Evolutionary conservation across 768 basidiomycete species (phyloP), one percentile per base, ranked within the genome.

Genomic region (Rhodotorula taiwanensis): DNA sequence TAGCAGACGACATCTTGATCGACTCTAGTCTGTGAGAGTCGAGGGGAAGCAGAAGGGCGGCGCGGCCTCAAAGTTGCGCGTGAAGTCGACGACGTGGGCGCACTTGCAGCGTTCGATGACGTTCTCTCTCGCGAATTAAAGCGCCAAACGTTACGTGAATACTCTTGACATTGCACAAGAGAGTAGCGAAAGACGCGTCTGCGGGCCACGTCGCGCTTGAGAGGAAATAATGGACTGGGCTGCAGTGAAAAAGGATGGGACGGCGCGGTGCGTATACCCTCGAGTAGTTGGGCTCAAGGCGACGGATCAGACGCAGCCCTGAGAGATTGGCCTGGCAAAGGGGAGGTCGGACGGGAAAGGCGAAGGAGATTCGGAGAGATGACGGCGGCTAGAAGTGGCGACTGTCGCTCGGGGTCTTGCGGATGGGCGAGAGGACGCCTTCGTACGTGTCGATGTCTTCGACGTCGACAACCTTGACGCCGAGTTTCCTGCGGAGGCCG

Each of bases 401-500:
- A 25, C 14, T 7, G 10, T 13, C 16, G 11, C 44, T 41, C 31
- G 42, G 33, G 7, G 48, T 52, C 49, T 56, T 58, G 20, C 41
- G 39, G n/a, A 52, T 25, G 16, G 50, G 63, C 39, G 52, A 31
- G 47, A 59, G 41, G 25, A 57, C n/a, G 30, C 52, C 34, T n/a
- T 59, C 63, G 47, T 49, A 55, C 15, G 33, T 43, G 31, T 64
- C 63, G 42, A 64, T 28, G 47, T 54, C 57, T 21, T 64, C 63
- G n/a, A 42, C 63, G 48, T 64, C 63, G 30, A 53, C 44, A 16
- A 57, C 44, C 52, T 64, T 60, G 39, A 6, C 51, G 20, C 59
- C 67, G 43, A 68, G 59, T 44, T 68, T 60, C 16, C 67, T 68
- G 58, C 50, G 30, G n/a, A n/a, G n/a, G n/a, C n/a, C n/a, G n/a